Conservation (phyloP, 768 basidiomycete genomes). For the Agrocybe chaxingu region DNA sequence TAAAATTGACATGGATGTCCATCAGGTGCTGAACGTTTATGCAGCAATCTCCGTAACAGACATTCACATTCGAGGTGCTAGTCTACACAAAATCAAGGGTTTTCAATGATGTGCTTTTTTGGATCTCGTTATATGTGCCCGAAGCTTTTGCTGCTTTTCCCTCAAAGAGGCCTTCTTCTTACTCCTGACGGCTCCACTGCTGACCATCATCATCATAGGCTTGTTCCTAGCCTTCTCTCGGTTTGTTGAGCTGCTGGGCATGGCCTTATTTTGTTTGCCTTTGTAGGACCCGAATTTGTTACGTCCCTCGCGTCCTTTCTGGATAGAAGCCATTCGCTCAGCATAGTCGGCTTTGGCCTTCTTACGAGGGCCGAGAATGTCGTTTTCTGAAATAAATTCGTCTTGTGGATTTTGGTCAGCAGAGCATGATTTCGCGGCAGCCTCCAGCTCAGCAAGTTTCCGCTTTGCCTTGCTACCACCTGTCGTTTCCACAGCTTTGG, state of each 20-base stretch:
- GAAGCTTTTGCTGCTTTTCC: slow-evolving; percentile 77
- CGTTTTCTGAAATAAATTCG: slow-evolving; percentile 82
- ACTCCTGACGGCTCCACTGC: slow-evolving; percentile 69
- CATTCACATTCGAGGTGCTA: too few relatives aligned
- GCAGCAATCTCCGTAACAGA: not conserved
- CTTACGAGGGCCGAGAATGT: slow-evolving; percentile 92
- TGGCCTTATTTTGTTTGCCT: slow-evolving; percentile 87
- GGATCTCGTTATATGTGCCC: slow-evolving; percentile 70
- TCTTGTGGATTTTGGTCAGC: slow-evolving; percentile 37
- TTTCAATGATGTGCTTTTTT: slow-evolving; percentile 47
- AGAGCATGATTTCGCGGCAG: slow-evolving; percentile 54
- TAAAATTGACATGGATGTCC: not conserved
- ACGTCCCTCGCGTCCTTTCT: slow-evolving; percentile 90
- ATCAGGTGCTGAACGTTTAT: not conserved
- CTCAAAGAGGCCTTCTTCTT: slow-evolving; percentile 82
- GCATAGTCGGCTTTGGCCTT: slow-evolving; percentile 92
- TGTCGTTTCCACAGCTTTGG: slow-evolving; percentile 62
- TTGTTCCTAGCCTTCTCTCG: slow-evolving; percentile 91
- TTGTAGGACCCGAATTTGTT: slow-evolving; percentile 90
- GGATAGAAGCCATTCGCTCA: slow-evolving; percentile 87
- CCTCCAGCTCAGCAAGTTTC: slow-evolving; percentile 81
- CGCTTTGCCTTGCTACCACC: slow-evolving; percentile 81
- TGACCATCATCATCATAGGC: slow-evolving; percentile 91
- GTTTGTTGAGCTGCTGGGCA: slow-evolving; percentile 85
- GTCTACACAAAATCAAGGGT: not conserved